Evolutionary conservation across 192 early-diverging fungal species (phyloP), one percentile per base, ranked within the genome.

Genomic region (Lobosporangium transversale): DNA sequence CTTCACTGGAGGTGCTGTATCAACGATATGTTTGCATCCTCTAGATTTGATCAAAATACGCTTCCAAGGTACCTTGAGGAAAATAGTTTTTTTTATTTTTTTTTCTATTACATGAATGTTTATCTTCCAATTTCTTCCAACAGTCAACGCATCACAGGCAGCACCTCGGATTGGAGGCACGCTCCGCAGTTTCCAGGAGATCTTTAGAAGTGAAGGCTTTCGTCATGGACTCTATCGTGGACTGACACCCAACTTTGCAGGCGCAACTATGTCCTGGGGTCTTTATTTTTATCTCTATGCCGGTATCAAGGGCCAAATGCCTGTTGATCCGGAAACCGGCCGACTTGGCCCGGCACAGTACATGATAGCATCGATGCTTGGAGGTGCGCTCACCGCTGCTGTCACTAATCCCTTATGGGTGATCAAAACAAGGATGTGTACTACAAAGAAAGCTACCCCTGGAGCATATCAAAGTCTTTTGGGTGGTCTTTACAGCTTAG

Each of bases 231-330:
- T 99, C 3, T 99, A 99, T 78, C 87, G 94, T n/a, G 97, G 96
- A 12, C 66, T 99, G 4, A 61, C 88, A 0, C 90, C 98, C 36
- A 99, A 96, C 50, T 86, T 98, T 54, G 92, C 92, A 14, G 98
- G 97, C 0, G 88, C 95, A 27, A 93, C 92, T 12, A 79, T 91
- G 14, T 95, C 93, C 48, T 99, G 98, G 97, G 96, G 96, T 1
- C 78, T 99, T n/a, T 99, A 98, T 66, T 98, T 99, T 81, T 93
- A 89, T 32, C 95, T 91, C 90, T 96, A 94, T 82, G 84, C 51
- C 51, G 83, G 81, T 53, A 86, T 93, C 74, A 93, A 93, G 64
- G 81, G 84, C 20, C 80, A 69, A 32, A 90, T 91, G 88, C 66
- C 79, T n/a, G 84, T 66, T 20, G 85, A 82, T 58, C 73, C 87